phyloP scores from a whole-genome alignment of 106 monocot species.

The Agapanthus africanus region DNA sequence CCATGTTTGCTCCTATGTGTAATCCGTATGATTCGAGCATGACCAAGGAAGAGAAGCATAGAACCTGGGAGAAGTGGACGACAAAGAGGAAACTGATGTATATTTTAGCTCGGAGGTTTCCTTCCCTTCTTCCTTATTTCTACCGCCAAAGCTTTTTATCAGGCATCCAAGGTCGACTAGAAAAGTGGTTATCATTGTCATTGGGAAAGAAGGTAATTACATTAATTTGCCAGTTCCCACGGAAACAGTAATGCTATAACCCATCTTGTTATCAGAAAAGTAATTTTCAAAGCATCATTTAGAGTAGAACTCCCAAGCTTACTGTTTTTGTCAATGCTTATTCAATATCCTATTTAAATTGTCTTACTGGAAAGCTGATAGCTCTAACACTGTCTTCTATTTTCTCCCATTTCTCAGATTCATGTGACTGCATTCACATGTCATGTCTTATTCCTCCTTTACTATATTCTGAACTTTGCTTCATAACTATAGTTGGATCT shows the following conservation, averaged over 20 bases:
- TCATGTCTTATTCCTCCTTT: no score
- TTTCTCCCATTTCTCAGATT: no score
- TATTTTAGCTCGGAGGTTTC: conserved; percentile 74
- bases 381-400: no score
- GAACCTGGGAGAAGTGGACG: conserved; percentile 87
- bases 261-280: background rate
- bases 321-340: no score
- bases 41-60: conserved; percentile 79
- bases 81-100: conserved; percentile 81
- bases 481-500: no score
- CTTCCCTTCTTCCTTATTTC: conserved; percentile 71
- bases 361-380: no score
- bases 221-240: background rate
- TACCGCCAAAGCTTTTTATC: conserved; percentile 77
- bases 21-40: conserved; percentile 86
- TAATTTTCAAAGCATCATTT: background rate
- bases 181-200: conserved; percentile 71
- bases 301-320: background rate
- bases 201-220: conserved; percentile 70
- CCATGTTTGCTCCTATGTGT: conserved; percentile 77
- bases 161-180: conserved; percentile 69
- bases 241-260: background rate
- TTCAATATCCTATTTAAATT: no score
- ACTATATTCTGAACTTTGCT: no score
- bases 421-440: no score